phyloP scores from a whole-genome alignment of 352 stramenopile genomes.

The Lagenidium sp. region DNA sequence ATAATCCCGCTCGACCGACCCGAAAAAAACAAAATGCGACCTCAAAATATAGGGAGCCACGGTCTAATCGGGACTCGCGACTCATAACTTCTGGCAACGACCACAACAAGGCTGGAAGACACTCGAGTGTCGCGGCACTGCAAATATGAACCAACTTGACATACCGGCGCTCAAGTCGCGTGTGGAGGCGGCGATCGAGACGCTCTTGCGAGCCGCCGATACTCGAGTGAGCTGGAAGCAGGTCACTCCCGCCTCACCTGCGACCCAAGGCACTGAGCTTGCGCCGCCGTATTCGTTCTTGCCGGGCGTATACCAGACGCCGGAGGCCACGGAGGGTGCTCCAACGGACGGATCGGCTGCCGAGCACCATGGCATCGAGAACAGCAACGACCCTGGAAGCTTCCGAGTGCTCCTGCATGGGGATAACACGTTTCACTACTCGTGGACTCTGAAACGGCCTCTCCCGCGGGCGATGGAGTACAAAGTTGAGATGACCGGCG shows the following conservation, averaged over 20 bases:
- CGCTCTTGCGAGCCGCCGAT: conserved; percentile 44
- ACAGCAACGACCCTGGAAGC: no score
- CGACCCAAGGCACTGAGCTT: not conserved
- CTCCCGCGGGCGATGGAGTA: conserved; percentile 59
- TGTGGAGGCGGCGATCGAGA: conserved; percentile 50
- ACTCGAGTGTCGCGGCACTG: no score
- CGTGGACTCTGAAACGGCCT: conserved; percentile 49
- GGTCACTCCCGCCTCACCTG: not conserved
- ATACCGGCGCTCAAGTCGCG: conserved; percentile 27
- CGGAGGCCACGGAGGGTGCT: not conserved
- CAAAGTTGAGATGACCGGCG: conserved; percentile 48
- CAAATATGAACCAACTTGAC: conserved; percentile 19
- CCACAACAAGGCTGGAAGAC: no score
- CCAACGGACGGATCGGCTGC: not conserved
- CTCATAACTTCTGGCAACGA: no score
- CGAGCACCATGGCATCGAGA: no score
- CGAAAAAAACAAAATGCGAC: no score
- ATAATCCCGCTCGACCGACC: not conserved
- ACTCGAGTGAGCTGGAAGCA: conserved; percentile 51
- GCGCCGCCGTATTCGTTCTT: conserved; percentile 36
- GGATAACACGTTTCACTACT: conserved; percentile 79
- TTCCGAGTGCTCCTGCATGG: conserved; percentile 45
- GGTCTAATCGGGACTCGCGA: no score
- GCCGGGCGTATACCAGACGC: conserved; percentile 42
- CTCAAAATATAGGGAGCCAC: not conserved